Percentiles rank a stretch among this genome's conserved stretches.
Evolutionary conservation across 768 basidiomycete genomes (phyloP).

Genomic region (Mycena kentingensis): DNA sequence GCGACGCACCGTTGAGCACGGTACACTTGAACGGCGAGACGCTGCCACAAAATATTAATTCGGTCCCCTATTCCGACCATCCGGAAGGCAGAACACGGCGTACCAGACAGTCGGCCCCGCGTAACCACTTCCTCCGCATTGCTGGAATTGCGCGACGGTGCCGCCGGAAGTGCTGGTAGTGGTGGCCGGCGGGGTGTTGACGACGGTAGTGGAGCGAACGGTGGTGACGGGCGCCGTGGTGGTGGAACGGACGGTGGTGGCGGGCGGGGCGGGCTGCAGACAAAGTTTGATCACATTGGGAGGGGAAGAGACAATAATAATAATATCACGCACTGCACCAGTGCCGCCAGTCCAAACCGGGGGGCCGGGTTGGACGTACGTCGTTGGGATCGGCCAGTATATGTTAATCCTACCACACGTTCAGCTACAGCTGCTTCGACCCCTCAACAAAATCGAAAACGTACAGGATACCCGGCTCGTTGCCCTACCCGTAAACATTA

Average conservation of each 20-base stretch:
- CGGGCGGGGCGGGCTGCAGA: no score
- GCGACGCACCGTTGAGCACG: neutral
- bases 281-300: no score
- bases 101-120: neutral
- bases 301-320: neutral
- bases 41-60: neutral
- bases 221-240: no score
- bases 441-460: neutral
- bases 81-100: neutral
- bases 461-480: slow-evolving; percentile 23
- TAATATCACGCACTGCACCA: no score
- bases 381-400: slow-evolving; percentile 26
- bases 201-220: no score
- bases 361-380: slow-evolving; percentile 14
- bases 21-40: neutral
- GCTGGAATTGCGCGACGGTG: neutral
- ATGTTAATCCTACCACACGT: slow-evolving; percentile 16
- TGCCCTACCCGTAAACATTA: neutral
- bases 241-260: no score
- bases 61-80: neutral
- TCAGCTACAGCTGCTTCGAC: neutral
- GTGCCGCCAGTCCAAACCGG: no score
- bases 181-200: no score
- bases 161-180: neutral
- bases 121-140: neutral